Percentiles rank a stretch among this genome's conserved stretches.
phyloP scores from a whole-genome alignment of 352 stramenopile genomes.

The Peronospora belbahrii region DNA sequence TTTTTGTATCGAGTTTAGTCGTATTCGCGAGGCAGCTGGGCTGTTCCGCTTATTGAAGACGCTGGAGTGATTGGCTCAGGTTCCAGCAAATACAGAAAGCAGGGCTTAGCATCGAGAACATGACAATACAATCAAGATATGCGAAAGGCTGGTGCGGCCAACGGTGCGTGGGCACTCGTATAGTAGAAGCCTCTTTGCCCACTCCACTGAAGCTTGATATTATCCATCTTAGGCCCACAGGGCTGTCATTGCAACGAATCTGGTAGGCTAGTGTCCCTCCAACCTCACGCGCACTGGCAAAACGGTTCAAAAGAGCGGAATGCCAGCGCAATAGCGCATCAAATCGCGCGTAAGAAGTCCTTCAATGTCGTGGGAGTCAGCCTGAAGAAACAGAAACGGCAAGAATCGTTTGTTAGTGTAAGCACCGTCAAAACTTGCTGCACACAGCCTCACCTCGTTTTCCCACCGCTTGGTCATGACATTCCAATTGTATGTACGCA shows the following conservation, averaged over 20 bases:
- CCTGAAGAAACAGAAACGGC: slow-evolving; percentile 23
- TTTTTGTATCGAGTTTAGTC: slow-evolving; percentile 99
- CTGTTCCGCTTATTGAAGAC: slow-evolving; percentile 97
- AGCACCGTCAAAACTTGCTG: neutral
- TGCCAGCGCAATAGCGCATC: slow-evolving; percentile 66
- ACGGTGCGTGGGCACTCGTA: slow-evolving; percentile 21
- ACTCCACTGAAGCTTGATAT: slow-evolving; percentile 4
- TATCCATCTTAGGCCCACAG: slow-evolving; percentile 5
- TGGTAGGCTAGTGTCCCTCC: neutral
- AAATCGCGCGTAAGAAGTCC: slow-evolving; percentile 72
- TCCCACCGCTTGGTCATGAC: slow-evolving; percentile 60
- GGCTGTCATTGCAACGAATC: neutral
- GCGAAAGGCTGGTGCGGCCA: slow-evolving; percentile 14
- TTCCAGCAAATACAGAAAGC: slow-evolving; percentile 23
- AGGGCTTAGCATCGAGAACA: slow-evolving; percentile 14
- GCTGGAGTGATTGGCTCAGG: slow-evolving; percentile 75
- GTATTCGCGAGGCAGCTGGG: slow-evolving; percentile 93
- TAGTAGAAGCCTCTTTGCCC: slow-evolving; percentile 17
- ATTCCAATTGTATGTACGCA: slow-evolving; percentile 74
- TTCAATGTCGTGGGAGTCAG: slow-evolving; percentile 72
- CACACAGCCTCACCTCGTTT: slow-evolving; percentile 42
- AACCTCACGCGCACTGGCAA: neutral
- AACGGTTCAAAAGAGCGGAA: slow-evolving; percentile 55
- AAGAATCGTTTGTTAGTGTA: slow-evolving; percentile 1
- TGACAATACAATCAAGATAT: slow-evolving; percentile 16